A percentile compares a stretch with the other conserved stretches of the same genome.
phyloP scores from a whole-genome alignment of 164 flowering plant species.

The Warburgia ugandensis region DNA sequence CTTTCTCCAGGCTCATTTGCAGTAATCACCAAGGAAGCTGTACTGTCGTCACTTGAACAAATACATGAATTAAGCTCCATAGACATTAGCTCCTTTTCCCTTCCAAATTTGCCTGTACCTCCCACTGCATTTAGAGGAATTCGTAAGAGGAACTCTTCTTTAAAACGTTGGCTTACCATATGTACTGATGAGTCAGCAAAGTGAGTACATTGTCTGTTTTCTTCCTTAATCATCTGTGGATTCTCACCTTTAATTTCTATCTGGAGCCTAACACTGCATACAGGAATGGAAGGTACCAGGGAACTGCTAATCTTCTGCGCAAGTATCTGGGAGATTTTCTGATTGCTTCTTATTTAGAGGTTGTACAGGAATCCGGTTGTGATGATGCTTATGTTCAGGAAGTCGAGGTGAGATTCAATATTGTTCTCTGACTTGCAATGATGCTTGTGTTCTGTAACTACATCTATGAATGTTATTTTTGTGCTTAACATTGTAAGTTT shows the following conservation, averaged over 20 bases:
- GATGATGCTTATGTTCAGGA: constrained; percentile 59
- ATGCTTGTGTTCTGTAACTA: neutral
- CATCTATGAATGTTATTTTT: neutral
- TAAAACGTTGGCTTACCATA: constrained; percentile 80
- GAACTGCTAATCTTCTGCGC: constrained; percentile 54
- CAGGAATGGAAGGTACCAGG: constrained; percentile 64
- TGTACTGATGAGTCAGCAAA: constrained; percentile 64
- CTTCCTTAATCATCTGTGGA: too few species aligned
- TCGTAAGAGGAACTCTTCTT: constrained; percentile 49
- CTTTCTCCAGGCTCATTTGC: constrained; percentile 51
- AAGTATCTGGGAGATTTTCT: constrained; percentile 88
- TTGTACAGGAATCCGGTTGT: constrained; percentile 68
- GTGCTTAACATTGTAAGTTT: neutral
- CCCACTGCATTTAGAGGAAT: constrained; percentile 87
- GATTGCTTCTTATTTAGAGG: constrained; percentile 72
- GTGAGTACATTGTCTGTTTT: constrained; percentile 32
- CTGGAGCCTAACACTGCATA: constrained; percentile 4
- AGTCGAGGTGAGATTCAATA: constrained; percentile 98
- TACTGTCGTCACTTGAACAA: constrained; percentile 41
- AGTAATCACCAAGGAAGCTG: constrained; percentile 48
- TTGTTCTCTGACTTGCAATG: neutral
- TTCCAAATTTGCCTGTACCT: constrained; percentile 63
- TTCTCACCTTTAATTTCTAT: too few species aligned
- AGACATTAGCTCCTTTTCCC: constrained; percentile 37
- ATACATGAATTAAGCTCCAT: constrained; percentile 29